Evolutionary conservation across 2,329 filamentous ascomycete species (phyloP).

Genomic region (Davidsoniella eucalypti): DNA sequence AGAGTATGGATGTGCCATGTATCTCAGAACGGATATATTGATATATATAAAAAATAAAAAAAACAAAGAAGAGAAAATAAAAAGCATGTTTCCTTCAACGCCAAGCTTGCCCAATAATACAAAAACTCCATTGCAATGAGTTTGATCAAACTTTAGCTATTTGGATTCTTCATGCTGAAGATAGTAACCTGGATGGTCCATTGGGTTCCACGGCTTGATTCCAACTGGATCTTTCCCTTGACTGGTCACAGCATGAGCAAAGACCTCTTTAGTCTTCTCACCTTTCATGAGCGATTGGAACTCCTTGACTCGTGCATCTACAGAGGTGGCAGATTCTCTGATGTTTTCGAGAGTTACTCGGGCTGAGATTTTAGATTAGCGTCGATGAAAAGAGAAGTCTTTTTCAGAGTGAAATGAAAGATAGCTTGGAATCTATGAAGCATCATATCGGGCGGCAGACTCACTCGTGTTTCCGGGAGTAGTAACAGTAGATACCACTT

Average conservation of each 20-base stretch:
- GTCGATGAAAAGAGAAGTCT: too few species aligned
- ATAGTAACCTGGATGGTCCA: slow-evolving; percentile 42
- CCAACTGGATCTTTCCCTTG: slow-evolving; percentile 36
- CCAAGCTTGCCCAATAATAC: too few species aligned
- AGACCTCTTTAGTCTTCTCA: slow-evolving; percentile 30
- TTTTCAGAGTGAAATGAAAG: background rate
- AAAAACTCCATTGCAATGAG: background rate
- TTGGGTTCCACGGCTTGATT: slow-evolving; percentile 42
- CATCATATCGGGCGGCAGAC: background rate
- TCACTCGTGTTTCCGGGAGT: slow-evolving; percentile 6
- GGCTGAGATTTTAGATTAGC: slow-evolving; percentile 17
- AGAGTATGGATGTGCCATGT: too few species aligned
- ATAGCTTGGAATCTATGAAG: background rate
- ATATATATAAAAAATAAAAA: background rate
- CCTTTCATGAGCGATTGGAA: slow-evolving; percentile 31
- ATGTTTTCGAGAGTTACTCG: slow-evolving; percentile 29
- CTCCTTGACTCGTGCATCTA: slow-evolving; percentile 23
- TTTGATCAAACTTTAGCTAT: too few species aligned
- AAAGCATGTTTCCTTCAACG: background rate
- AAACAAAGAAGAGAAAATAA: background rate
- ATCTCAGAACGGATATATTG: too few species aligned
- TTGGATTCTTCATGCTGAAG: background rate
- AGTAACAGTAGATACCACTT: slow-evolving; percentile 11
- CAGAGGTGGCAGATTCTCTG: slow-evolving; percentile 1
- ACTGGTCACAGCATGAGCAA: slow-evolving; percentile 37